phyloP scores from a whole-genome alignment of 208 protist genomes.

The Acanthamoeba royreba region DNA sequence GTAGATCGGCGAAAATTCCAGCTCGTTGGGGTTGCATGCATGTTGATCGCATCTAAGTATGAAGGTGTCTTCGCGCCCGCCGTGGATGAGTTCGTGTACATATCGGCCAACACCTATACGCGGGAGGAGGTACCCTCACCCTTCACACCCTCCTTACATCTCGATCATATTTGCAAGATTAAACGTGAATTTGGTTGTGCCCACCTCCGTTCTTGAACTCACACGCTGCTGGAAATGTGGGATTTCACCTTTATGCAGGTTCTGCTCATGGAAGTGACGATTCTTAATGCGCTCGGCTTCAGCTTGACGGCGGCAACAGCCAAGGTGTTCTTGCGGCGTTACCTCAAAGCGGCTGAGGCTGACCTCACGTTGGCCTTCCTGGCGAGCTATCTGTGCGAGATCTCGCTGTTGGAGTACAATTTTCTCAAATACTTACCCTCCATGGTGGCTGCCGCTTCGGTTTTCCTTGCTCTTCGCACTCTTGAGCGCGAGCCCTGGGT shows the following conservation, averaged over 20 bases:
- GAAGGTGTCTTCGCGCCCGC: conserved; percentile 95
- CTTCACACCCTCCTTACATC: no score
- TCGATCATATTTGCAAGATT: no score
- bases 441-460: conserved; percentile 63
- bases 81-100: conserved; percentile 88
- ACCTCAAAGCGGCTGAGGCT: background rate
- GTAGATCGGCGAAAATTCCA: conserved; percentile 66
- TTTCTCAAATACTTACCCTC: conserved; percentile 70
- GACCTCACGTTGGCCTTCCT: conserved; percentile 15
- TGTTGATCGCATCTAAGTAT: conserved; percentile 96
- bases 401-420: conserved; percentile 62
- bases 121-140: conserved; percentile 15
- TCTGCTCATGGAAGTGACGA: background rate
- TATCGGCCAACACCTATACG: conserved; percentile 88
- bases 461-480: conserved; percentile 57
- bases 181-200: no score
- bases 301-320: background rate
- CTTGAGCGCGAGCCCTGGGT: conserved; percentile 22
- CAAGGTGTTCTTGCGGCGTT: conserved; percentile 36
- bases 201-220: no score
- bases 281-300: conserved; percentile 13
- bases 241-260: background rate
- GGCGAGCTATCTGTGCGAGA: conserved; percentile 67
- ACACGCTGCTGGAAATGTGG: background rate
- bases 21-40: conserved; percentile 92